Evolutionary conservation across 805 yeast species (phyloP).

Genomic region (Monosporozyma aerobia): DNA sequence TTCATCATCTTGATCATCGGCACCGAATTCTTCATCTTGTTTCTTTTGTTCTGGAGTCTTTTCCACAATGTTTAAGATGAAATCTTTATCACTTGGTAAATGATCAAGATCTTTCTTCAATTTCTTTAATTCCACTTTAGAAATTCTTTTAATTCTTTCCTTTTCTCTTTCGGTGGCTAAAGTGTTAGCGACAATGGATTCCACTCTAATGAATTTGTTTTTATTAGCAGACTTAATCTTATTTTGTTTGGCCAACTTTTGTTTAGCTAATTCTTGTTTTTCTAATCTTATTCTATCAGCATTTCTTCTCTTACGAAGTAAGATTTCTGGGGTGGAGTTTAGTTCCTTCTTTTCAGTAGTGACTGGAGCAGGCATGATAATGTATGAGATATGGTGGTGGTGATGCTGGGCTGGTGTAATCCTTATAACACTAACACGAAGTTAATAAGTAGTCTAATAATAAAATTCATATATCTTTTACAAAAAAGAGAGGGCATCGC

Average conservation of each 20-base stretch:
- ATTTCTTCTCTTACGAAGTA: constrained; percentile 69
- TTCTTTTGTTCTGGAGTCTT: constrained; percentile 7
- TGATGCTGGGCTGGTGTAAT: too few relatives aligned
- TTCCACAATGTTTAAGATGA: constrained; percentile 28
- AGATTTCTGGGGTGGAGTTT: constrained; percentile 64
- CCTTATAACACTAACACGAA: too few relatives aligned
- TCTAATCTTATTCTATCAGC: constrained; percentile 65
- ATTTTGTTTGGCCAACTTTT: constrained; percentile 38
- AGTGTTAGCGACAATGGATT: constrained; percentile 57
- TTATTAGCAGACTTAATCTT: constrained; percentile 36
- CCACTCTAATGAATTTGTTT: constrained; percentile 62
- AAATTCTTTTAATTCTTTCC: constrained; percentile 56
- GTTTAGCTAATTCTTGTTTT: constrained; percentile 57
- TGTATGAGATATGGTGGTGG: background rate
- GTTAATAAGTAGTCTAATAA: too few relatives aligned
- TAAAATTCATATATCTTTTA: too few relatives aligned
- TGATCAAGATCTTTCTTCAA: constrained; percentile 17
- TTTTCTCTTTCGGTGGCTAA: constrained; percentile 58
- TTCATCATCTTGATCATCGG: constrained; percentile 16
- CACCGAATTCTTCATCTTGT: constrained; percentile 9
- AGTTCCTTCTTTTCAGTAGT: constrained; percentile 4
- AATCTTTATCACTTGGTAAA: constrained; percentile 27
- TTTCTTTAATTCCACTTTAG: constrained; percentile 40
- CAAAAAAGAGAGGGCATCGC: too few relatives aligned
- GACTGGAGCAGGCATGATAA: background rate